Base-by-base conservation (phyloP, 305 asterid species). In the Rubia balearica region DNA sequence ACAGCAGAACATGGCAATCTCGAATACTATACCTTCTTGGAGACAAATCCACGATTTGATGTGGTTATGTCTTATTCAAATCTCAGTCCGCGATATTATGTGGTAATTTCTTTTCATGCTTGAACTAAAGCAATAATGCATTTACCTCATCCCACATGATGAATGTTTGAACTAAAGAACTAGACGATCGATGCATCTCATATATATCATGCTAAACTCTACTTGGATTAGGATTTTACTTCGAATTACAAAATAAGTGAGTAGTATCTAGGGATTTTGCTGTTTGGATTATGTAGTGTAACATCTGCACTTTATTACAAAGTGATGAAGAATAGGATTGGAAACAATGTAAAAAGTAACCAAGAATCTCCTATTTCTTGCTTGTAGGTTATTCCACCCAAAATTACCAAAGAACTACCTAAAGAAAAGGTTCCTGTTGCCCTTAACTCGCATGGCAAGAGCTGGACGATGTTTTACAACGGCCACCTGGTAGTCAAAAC, bases 391-490 rank as follows among this genome's bases (percentile, higher is more conserved):
- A 21, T 81, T n/a, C 90, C 87, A 5, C 22, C 6, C 27, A 65
- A 49, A 12, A 43, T 72, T 21, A 0, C 0, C 9, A 10, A 17
- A 46, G 5, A 46, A 19, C 24, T 53, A 6, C 60, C 60, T 6
- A 12, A 3, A 5, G 14, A 72, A n/a, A 19, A 21, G 13, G 82
- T 76, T 55, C 79, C 79, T 3, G 84, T 51, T 36, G 80, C 75
- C 68, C 73, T 87, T 9, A 80, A 55, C 45, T 80, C 78, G 22
- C 73, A 70, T 66, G 81, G 78, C 75, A 79, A 67, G 82, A 73
- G 59, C 63, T 83, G 89, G 87, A 57, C 75, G 24, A 42, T 66
- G 67, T 3, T 41, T 33, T 81, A 72, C 38, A 10, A 41, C 12
- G 81, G 81, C 27, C 61, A 14, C 46, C 6, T 1, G 8, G 14